phyloP scores from a whole-genome alignment of 192 early-diverging fungal genomes.

The Oehlia diaphana region DNA sequence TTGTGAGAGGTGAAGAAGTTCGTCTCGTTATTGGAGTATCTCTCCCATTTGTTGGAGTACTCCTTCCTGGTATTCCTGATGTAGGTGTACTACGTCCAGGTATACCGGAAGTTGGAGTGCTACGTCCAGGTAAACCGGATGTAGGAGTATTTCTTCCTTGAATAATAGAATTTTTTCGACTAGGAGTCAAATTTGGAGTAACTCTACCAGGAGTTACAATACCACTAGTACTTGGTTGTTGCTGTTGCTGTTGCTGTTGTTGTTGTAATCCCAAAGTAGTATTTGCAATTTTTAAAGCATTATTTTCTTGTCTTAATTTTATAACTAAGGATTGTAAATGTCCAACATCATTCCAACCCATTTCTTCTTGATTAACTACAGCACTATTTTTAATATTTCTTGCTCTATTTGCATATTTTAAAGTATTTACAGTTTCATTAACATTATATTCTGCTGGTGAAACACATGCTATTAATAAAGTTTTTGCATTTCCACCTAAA shows the following conservation, averaged over 20 bases:
- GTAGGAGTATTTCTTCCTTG: background rate
- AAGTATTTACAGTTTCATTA: conserved; percentile 90
- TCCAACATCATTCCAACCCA: conserved; percentile 62
- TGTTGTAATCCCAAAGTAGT: background rate
- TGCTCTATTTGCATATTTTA: conserved; percentile 94
- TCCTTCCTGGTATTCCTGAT: conserved; percentile 8
- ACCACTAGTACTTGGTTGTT: background rate
- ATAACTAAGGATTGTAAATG: conserved; percentile 62
- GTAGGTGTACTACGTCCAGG: conserved; percentile 30
- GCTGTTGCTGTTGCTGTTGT: background rate
- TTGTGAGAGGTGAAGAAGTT: conserved; percentile 3
- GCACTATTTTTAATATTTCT: conserved; percentile 93
- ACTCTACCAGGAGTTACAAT: background rate
- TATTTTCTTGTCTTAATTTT: conserved; percentile 60
- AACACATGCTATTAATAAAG: conserved; percentile 94
- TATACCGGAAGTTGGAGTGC: conserved; percentile 15
- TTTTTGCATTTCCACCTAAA: conserved; percentile 90
- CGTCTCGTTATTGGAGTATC: conserved; percentile 25
- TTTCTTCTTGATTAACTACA: conserved; percentile 73
- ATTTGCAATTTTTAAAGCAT: conserved; percentile 36
- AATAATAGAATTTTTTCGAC: background rate
- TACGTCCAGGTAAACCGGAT: background rate
- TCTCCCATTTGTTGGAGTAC: conserved; percentile 37
- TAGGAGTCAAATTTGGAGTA: background rate
- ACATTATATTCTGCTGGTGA: conserved; percentile 81